A percentile compares a stretch with the other conserved stretches of the same genome.
These are phyloP conservation scores for Synchytrium microbalum DNA, from an alignment of 371 early-diverging fungal species.

Conservation along the genomic window DNA sequence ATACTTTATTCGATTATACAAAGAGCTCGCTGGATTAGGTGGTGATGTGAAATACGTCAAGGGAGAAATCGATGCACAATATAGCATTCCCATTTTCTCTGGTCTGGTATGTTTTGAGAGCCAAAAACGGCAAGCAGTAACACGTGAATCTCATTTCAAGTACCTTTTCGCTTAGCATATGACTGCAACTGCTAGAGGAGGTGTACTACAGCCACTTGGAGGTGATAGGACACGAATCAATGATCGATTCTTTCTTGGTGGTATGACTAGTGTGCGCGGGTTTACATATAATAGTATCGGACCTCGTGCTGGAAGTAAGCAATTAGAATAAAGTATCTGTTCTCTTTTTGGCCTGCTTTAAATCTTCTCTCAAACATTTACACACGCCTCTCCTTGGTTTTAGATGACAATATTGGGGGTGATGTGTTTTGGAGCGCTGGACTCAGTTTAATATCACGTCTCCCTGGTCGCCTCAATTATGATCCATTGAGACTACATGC, in stretches of 20 bases:
- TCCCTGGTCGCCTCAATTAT: slow-evolving; percentile 54
- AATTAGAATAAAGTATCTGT: neutral
- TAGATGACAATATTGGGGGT: slow-evolving; percentile 83
- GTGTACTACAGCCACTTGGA: slow-evolving; percentile 54
- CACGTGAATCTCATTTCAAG: slow-evolving; percentile 24
- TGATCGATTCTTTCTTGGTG: slow-evolving; percentile 85
- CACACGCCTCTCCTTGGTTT: slow-evolving; percentile 7
- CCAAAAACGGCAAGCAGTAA: slow-evolving; percentile 18
- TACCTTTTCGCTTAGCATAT: slow-evolving; percentile 20
- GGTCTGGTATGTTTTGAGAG: slow-evolving; percentile 43
- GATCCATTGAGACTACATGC: slow-evolving; percentile 69
- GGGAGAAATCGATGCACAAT: slow-evolving; percentile 60
- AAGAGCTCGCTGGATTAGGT: slow-evolving; percentile 75
- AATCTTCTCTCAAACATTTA: slow-evolving; percentile 7
- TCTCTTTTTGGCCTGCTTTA: neutral
- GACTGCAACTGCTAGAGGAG: slow-evolving; percentile 56
- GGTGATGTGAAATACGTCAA: slow-evolving; percentile 75
- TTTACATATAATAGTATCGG: slow-evolving; percentile 82
- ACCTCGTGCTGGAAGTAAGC: slow-evolving; percentile 65
- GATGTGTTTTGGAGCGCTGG: slow-evolving; percentile 73
- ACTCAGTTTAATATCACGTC: slow-evolving; percentile 67
- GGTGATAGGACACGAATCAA: slow-evolving; percentile 24
- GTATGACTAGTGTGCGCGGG: slow-evolving; percentile 78
- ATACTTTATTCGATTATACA: slow-evolving; percentile 42
- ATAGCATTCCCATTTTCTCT: slow-evolving; percentile 32